phyloP scores from a whole-genome alignment of 331 rosid genomes.

The Erythrophleum ivorense region DNA sequence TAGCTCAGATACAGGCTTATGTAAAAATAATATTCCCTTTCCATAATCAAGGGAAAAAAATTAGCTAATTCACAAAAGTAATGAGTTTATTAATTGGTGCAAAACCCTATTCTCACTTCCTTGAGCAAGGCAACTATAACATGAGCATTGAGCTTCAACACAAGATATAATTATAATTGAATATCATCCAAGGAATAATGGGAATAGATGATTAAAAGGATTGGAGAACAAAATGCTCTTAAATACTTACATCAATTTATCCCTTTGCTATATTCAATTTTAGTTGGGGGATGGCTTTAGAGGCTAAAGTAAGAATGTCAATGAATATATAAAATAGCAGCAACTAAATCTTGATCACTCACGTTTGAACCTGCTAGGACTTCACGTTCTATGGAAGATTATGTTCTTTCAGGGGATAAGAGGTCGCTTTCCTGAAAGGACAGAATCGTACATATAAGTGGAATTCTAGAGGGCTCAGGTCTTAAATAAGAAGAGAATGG shows the following conservation, averaged over 20 bases:
- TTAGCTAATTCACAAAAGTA: not conserved
- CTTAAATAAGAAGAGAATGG: not conserved
- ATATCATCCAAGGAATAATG: not conserved
- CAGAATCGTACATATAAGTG: not conserved
- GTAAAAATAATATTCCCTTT: conserved; percentile 8
- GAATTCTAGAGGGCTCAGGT: conserved; percentile 22
- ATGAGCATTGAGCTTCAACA: conserved; percentile 14
- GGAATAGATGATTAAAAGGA: not conserved
- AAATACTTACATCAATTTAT: conserved; percentile 14
- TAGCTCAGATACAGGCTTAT: conserved; percentile 35
- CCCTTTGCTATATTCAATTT: not conserved
- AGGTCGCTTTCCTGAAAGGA: not conserved
- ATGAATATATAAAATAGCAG: not conserved
- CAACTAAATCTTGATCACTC: not conserved
- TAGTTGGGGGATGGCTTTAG: not conserved
- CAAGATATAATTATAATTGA: not conserved
- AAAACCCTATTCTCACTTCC: conserved; percentile 10
- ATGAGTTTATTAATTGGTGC: not conserved
- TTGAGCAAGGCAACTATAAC: conserved; percentile 4
- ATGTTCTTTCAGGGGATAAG: not conserved
- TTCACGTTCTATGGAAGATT: not conserved
- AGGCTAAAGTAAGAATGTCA: not conserved
- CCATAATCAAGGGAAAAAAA: not conserved
- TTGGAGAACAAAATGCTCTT: not conserved
- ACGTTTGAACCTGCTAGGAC: not conserved